phyloP scores from a whole-genome alignment of 75 land plant genomes.

The Pinus albicaulis region DNA sequence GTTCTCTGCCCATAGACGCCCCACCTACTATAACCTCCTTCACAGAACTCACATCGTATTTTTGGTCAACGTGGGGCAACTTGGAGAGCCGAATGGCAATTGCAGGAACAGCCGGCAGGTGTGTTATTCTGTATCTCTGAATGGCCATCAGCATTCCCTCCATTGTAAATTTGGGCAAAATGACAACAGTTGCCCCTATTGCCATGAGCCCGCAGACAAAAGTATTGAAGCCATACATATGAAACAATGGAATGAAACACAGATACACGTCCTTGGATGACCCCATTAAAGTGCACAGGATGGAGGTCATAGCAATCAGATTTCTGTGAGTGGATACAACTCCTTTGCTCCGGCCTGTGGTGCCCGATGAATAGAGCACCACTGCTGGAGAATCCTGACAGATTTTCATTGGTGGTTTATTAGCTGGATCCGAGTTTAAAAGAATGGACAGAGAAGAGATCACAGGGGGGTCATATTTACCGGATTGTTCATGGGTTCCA shows the following conservation, averaged over 20 bases:
- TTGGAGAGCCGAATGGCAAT: constrained; percentile 27
- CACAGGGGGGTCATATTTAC: neutral
- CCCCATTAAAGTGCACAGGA: neutral
- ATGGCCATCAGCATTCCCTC: constrained; percentile 28
- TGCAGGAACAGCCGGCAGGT: constrained; percentile 50
- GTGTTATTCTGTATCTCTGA: constrained; percentile 31
- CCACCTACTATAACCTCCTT: constrained; percentile 31
- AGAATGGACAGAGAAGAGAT: neutral
- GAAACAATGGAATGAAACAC: constrained; percentile 34
- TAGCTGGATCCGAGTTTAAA: neutral
- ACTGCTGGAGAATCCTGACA: constrained; percentile 48
- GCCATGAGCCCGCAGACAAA: constrained; percentile 23
- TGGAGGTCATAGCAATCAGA: constrained; percentile 41
- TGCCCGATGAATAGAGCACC: constrained; percentile 67
- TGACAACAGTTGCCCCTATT: constrained; percentile 23
- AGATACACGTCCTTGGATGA: constrained; percentile 12
- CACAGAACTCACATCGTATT: constrained; percentile 28
- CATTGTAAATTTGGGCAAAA: constrained; percentile 25
- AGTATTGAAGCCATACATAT: constrained; percentile 40
- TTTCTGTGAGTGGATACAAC: constrained; percentile 62
- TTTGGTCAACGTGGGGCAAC: constrained; percentile 10
- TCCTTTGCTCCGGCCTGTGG: constrained; percentile 66
- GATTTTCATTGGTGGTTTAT: neutral
- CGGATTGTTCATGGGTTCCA: neutral
- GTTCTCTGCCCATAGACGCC: constrained; percentile 48